Conservation (phyloP, 176 grass and related monocot species). For the Lolium multiflorum region DNA sequence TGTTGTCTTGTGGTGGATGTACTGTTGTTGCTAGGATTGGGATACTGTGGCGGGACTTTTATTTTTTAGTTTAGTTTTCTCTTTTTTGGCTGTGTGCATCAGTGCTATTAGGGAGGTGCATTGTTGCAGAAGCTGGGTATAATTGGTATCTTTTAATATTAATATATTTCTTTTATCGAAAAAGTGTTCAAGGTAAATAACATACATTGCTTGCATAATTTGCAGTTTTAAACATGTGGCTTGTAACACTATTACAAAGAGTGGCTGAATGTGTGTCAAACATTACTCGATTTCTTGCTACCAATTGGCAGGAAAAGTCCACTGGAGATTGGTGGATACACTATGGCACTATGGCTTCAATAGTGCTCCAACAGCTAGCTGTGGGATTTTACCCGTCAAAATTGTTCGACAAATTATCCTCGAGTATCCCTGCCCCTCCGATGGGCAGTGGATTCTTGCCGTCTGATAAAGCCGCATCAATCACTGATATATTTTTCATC, state of each 20-base stretch:
- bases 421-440: background rate
- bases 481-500: background rate
- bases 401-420: background rate
- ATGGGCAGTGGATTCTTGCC: conserved; percentile 19
- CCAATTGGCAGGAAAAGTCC: background rate
- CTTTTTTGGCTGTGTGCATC: too few species aligned
- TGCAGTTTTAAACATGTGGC: background rate
- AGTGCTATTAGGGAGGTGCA: too few species aligned
- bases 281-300: background rate
- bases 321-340: conserved; percentile 12
- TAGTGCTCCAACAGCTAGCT: background rate
- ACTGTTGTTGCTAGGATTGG: too few species aligned
- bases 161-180: too few species aligned
- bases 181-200: conserved; percentile 14
- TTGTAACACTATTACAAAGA: background rate
- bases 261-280: background rate
- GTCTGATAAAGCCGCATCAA: background rate
- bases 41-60: too few species aligned
- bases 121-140: too few species aligned
- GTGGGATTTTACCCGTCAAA: background rate
- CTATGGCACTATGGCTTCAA: conserved; percentile 15
- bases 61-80: too few species aligned
- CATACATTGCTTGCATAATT: background rate
- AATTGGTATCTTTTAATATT: too few species aligned
- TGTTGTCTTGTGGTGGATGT: too few species aligned